Base-by-base conservation (phyloP, 768 basidiomycete species). In the Auriscalpium orientale region DNA sequence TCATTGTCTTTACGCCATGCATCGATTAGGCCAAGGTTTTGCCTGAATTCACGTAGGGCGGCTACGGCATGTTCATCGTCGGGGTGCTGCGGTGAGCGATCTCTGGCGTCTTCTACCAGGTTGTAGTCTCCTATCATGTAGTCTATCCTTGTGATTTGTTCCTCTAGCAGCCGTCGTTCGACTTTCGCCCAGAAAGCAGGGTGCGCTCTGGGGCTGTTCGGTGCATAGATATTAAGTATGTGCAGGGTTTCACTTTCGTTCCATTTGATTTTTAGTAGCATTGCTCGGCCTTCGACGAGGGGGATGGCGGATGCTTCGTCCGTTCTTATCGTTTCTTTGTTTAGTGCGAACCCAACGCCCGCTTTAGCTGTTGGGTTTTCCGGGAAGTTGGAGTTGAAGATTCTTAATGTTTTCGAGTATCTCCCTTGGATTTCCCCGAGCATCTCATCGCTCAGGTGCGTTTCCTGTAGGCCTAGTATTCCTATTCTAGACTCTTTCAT, bases 181-280 rank as follows among this genome's bases (percentile, higher is more conserved):
- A 50, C 11, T 8, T 1, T 8, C 5, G 11, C 4, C 65, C 66
- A 69, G 53, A 66, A 69, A 0, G 0, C 8, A 2, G 10, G 1
- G 40, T 51, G 43, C 33, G 55, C 2, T 3, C 44, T 35, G 0
- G 11, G 7, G 0, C 49, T 21, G 13, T 62, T 67, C 0, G 64
- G 66, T 0, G 66, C 62, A 12, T 68, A 68, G 10, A 67, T 22
- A 11, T 64, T 66, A 3, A 66, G 49, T 0, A 68, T 48, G 0
- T 36, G 48, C 0, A 58, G 35, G 6, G 51, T 22, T n/a, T 60
- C 20, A 12, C 52, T 16, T 9, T 54, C 16, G 8, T 63, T 55
- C 64, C 65, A 66, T 1, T 59, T 63, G 0, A 63, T 20, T 11
- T 34, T 50, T 0, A 68, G 20, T 0, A 54, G 0, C 0, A 64